Evolutionary conservation across 345 rosid genomes (phyloP), one percentile per base, ranked within the genome.

Genomic region (Dimocarpus longan): DNA sequence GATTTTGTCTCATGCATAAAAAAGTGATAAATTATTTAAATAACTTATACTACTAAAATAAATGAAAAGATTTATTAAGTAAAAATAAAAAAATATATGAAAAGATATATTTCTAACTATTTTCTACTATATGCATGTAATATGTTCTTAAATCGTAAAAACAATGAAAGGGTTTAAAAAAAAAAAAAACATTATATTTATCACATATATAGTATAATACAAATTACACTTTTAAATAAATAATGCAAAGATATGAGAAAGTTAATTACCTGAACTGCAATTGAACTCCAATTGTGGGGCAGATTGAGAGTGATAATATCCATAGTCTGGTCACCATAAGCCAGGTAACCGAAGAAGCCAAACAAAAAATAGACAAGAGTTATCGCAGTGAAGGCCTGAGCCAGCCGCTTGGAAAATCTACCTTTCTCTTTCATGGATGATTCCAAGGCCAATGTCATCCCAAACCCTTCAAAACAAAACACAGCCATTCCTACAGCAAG

Each of bases 401-500:
- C 92, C 39, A 94, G 82, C 81, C 94, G 60, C 83, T 84, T 87
- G 59, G 90, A 88, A 78, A 92, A 96, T 16, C 84, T 83, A 10
- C 85, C 66, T 76, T 83, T 93, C 4, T 96, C 93, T 78, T 37
- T 94, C 98, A 93, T 93, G 5, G 99, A 96, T 69, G 84, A 77
- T 85, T 96, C 95, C 46, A 96, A 71, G 48, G 97, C 90, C 83
- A 96, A 71, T 0, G 98, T 96, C 99, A 94, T 94, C 2, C 94
- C 97, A 64, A 94, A 94, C 43, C 99, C 99, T 80, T 96, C 97
- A 22, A 96, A 96, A 81, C 98, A 94, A 71, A 92, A 96, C 68
- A 96, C 93, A 0, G 98, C 98, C 93, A 93, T 91, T 64, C 99
- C 99, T 66, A 83, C 90, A 0, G 98, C 99, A 81, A 94, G 93